These are phyloP conservation scores for Vachellia collinsii DNA, from an alignment of 306 rosid genomes.

Conservation along the genomic window DNA sequence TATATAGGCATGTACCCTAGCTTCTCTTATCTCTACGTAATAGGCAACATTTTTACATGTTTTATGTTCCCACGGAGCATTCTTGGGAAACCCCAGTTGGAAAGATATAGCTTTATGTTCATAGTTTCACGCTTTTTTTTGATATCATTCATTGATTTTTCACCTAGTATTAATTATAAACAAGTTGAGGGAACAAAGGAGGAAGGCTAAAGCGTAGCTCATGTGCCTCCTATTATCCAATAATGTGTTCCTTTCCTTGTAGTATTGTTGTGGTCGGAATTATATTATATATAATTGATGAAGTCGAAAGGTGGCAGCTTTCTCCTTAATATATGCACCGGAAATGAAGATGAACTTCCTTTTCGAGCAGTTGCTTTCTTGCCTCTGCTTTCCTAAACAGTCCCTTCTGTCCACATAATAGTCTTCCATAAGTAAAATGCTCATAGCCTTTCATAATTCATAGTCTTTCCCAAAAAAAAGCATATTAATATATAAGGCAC, in stretches of 20 bases:
- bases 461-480: too few species aligned
- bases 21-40: neutral
- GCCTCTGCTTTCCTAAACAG: conserved; percentile 4
- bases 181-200: neutral
- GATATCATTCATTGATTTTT: neutral
- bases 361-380: conserved; percentile 41
- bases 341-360: conserved; percentile 34
- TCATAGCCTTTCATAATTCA: neutral
- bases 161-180: neutral
- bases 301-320: neutral
- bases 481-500: too few species aligned
- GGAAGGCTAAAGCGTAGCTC: neutral
- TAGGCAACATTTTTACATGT: neutral
- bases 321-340: conserved; percentile 2
- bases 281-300: neutral
- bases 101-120: neutral
- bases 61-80: neutral
- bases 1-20: neutral
- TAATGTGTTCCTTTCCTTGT: neutral
- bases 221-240: neutral
- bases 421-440: neutral
- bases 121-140: neutral
- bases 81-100: neutral
- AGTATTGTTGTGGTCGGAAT: neutral
- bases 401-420: conserved; percentile 16